phyloP scores from a whole-genome alignment of 192 early-diverging fungal genomes.

The Chytriomyces sp. region DNA sequence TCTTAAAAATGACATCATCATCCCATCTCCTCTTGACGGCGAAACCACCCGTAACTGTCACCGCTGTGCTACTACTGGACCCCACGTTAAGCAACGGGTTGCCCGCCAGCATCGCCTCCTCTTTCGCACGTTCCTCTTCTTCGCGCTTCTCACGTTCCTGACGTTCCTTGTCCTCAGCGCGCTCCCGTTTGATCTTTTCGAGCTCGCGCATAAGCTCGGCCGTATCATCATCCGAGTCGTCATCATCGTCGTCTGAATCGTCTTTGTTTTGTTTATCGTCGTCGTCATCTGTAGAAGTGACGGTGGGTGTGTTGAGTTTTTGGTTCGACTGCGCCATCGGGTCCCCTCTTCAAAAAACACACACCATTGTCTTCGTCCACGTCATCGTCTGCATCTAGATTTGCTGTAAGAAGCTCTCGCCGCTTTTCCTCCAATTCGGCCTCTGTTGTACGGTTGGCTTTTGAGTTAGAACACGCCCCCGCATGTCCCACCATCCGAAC shows the following conservation, averaged over 20 bases:
- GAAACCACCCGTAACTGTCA: constrained; percentile 57
- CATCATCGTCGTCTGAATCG: constrained; percentile 50
- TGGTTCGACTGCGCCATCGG: not conserved
- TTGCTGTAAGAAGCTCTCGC: constrained; percentile 58
- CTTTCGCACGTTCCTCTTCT: constrained; percentile 57
- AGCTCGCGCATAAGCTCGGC: constrained; percentile 70
- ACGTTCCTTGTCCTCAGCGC: constrained; percentile 87
- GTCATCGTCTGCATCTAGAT: constrained; percentile 55
- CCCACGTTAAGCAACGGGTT: constrained; percentile 80
- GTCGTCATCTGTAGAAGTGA: constrained; percentile 34
- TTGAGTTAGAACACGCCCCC: not conserved
- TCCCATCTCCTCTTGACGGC: constrained; percentile 94
- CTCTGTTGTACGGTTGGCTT: not conserved
- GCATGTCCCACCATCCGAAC: not conserved
- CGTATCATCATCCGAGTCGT: constrained; percentile 90
- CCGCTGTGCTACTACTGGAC: not conserved
- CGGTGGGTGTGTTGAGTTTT: constrained; percentile 13
- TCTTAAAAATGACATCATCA: constrained; percentile 98
- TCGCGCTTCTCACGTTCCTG: constrained; percentile 68
- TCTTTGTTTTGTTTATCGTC: constrained; percentile 43
- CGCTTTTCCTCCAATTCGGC: constrained; percentile 56
- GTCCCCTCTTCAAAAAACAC: constrained; percentile 6
- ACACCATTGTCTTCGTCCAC: constrained; percentile 48
- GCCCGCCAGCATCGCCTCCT: constrained; percentile 69
- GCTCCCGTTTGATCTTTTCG: constrained; percentile 90